A percentile compares a stretch with the other conserved stretches of the same genome.
phyloP scores from a whole-genome alignment of 2,329 filamentous ascomycete genomes.

The Trichophyton simii region DNA sequence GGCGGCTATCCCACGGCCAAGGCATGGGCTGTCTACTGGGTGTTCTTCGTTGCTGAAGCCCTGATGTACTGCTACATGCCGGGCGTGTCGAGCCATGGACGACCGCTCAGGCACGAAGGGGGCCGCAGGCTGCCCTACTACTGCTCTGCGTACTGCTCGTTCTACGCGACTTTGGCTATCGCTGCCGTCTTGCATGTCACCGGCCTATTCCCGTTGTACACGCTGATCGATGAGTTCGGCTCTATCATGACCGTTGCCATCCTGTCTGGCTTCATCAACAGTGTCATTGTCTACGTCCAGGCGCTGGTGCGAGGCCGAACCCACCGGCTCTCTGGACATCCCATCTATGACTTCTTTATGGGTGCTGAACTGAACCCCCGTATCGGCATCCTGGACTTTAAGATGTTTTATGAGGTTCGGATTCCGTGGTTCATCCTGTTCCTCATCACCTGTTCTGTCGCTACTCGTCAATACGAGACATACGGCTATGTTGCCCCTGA shows the following conservation, averaged over 20 bases:
- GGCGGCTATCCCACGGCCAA: conserved; percentile 70
- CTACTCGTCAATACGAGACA: conserved; percentile 67
- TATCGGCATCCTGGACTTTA: conserved; percentile 71
- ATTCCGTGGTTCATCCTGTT: conserved; percentile 88
- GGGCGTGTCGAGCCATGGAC: conserved; percentile 76
- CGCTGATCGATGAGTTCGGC: conserved; percentile 87
- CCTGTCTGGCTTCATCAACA: conserved; percentile 72
- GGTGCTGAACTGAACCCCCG: conserved; percentile 76
- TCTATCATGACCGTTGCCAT: conserved; percentile 88
- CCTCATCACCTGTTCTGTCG: conserved; percentile 61
- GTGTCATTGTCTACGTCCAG: conserved; percentile 73
- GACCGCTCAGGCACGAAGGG: conserved; percentile 67
- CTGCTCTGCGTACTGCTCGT: conserved; percentile 77
- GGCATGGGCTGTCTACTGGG: conserved; percentile 92
- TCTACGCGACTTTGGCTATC: conserved; percentile 71
- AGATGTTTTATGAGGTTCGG: conserved; percentile 92
- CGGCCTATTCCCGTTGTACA: conserved; percentile 79
- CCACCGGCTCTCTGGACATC: conserved; percentile 80
- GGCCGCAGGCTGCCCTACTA: conserved; percentile 86
- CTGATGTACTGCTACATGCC: conserved; percentile 74
- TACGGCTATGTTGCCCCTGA: conserved; percentile 79
- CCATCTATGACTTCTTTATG: conserved; percentile 83
- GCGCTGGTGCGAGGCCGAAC: conserved; percentile 66
- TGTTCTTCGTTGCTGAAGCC: conserved; percentile 74
- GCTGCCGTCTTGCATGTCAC: conserved; percentile 62